phyloP scores from a whole-genome alignment of 2,329 filamentous ascomycete genomes.

The Claviceps humidiphila region DNA sequence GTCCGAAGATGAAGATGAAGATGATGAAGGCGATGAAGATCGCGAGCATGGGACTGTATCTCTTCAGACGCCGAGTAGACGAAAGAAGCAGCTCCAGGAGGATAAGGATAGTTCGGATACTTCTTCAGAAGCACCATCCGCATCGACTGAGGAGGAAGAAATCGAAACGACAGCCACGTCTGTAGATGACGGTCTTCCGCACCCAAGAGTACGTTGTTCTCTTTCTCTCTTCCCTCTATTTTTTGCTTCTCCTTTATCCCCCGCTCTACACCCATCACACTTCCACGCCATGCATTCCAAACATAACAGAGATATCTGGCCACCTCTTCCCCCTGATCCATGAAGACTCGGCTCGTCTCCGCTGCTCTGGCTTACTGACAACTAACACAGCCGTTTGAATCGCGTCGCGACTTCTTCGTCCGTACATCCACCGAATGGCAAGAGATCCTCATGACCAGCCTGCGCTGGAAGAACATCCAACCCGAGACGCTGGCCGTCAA shows the following conservation, averaged over 20 bases:
- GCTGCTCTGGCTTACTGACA: background rate
- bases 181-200: conserved; percentile 63
- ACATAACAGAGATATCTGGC: background rate
- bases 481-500: conserved; percentile 64
- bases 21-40: conserved; percentile 36
- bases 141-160: conserved; percentile 30
- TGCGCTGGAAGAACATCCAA: conserved; percentile 54
- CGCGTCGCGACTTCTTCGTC: conserved; percentile 79
- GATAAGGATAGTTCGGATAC: conserved; percentile 30
- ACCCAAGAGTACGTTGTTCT: conserved; percentile 38
- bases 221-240: background rate
- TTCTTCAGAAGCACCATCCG: conserved; percentile 20
- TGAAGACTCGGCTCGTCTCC: too few species aligned
- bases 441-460: conserved; percentile 62
- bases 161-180: conserved; percentile 35
- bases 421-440: conserved; percentile 87
- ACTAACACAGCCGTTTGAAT: conserved; percentile 65
- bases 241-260: too few species aligned
- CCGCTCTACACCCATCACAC: background rate
- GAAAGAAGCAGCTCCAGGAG: conserved; percentile 42
- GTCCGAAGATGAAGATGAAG: conserved; percentile 35
- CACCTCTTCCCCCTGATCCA: background rate
- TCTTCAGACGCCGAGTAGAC: conserved; percentile 38
- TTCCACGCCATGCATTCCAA: too few species aligned
- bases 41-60: conserved; percentile 29